Base-by-base conservation (phyloP, 257 asterid species). In the Solanum paucissectum region DNA sequence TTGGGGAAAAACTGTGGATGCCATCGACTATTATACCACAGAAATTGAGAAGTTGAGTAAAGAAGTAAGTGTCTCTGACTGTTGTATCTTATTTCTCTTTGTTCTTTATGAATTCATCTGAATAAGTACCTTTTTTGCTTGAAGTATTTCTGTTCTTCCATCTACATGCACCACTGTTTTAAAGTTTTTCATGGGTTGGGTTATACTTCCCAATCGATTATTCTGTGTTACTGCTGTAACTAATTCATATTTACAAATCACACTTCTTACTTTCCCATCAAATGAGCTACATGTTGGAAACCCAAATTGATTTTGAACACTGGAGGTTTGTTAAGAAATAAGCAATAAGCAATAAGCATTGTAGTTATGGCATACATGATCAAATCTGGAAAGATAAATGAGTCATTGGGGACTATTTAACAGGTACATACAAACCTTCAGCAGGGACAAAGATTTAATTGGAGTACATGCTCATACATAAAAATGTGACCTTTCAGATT, bases 1-100 rank as follows among this genome's bases (percentile, higher is more conserved):
- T 13, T 91, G 92, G 90, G 98, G 98, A 62, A 87, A 87, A 88
- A 68, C 92, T 29, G 98, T 95, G 77, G 99, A 96, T 91, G 97
- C 98, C 86, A 92, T 95, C 72, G 95, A 96, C 60, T 91, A 93
- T 93, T 90, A 96, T 64, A 91, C 91, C 71, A 88, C 91, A 62
- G 92, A 92, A 88, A 87, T 94, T 88, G 87, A 93, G 83, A 93
- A 89, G 91, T 87, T 91, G 90, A 84, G 87, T 86, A 89, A 90
- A 88, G 93, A 91, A 89, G 99, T 94, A 93, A 91, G 95, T 88
- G 84, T 86, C 82, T 87, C 88, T 60, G 62, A 86, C 83, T 88
- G 27, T 68, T 42, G 66, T 73, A 36, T 71, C 32, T 69, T 29
- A 27, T 32, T 75, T 44, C 69, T 46, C 86, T 29, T 32, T 23